These are phyloP conservation scores for Lichtheimia corymbifera DNA, from an alignment of 371 early-diverging fungal species.

Conservation along the genomic window DNA sequence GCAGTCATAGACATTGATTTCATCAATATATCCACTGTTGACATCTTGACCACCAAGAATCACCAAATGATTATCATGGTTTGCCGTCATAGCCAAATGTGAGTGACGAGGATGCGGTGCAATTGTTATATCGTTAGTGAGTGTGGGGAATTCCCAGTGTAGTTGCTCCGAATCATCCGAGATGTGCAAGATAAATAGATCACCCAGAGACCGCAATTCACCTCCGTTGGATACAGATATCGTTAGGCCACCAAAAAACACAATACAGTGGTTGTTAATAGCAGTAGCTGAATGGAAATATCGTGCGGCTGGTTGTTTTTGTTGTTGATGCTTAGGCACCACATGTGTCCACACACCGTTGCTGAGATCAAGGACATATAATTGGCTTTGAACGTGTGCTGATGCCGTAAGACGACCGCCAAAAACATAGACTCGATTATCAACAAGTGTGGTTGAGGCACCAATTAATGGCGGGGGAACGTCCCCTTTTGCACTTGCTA, in stretches of 20 bases:
- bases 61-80: conserved; percentile 47
- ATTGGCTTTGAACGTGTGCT: conserved; percentile 54
- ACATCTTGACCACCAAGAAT: conserved; percentile 77
- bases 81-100: conserved; percentile 57
- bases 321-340: conserved; percentile 26
- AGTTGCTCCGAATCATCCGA: conserved; percentile 13
- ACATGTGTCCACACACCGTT: conserved; percentile 29
- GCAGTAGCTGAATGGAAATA: conserved; percentile 78
- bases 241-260: conserved; percentile 65
- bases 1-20: conserved; percentile 66
- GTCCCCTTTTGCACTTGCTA: conserved; percentile 41
- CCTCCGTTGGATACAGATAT: conserved; percentile 10
- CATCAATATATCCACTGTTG: conserved; percentile 63
- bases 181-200: conserved; percentile 59
- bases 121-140: conserved; percentile 10
- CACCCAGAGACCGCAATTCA: conserved; percentile 52
- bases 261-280: conserved; percentile 34
- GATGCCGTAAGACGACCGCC: conserved; percentile 64
- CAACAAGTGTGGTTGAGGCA: conserved; percentile 59
- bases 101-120: conserved; percentile 67
- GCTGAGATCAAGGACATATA: conserved; percentile 58
- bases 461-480: conserved; percentile 73
- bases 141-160: conserved; percentile 51
- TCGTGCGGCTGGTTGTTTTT: conserved; percentile 41
- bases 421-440: conserved; percentile 62